phyloP scores from a whole-genome alignment of 495 filamentous ascomycete genomes.

The Annulohypoxylon stygium region DNA sequence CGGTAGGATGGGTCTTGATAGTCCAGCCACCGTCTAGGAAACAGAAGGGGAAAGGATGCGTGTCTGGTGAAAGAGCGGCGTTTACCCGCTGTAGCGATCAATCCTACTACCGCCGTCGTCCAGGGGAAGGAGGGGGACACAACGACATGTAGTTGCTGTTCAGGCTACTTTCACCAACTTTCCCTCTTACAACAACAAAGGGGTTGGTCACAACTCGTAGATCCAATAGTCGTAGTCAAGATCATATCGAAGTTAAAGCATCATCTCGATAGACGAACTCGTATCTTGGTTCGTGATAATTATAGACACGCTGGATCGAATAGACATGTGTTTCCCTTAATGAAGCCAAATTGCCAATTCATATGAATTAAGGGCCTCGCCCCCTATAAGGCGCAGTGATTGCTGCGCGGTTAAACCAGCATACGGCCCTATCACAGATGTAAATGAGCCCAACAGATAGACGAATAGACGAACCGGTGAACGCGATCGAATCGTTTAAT shows the following conservation, averaged over 20 bases:
- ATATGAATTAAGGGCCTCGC: slow-evolving; percentile 47
- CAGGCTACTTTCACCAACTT: slow-evolving; percentile 34
- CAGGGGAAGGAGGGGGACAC: slow-evolving; percentile 27
- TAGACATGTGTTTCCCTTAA: slow-evolving; percentile 40
- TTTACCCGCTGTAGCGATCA: slow-evolving; percentile 43
- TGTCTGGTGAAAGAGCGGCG: slow-evolving; percentile 25
- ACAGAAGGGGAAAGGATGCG: slow-evolving; percentile 22
- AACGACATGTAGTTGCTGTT: slow-evolving; percentile 30
- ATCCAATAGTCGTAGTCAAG: slow-evolving; percentile 23
- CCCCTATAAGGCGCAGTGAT: slow-evolving; percentile 33
- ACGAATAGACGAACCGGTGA: slow-evolving; percentile 39
- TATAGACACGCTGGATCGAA: slow-evolving; percentile 35
- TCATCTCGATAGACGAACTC: slow-evolving; percentile 22
- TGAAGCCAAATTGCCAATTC: slow-evolving; percentile 49
- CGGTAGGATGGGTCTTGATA: slow-evolving; percentile 44
- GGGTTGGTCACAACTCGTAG: not conserved
- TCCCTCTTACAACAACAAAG: slow-evolving; percentile 48
- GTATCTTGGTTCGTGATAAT: slow-evolving; percentile 24
- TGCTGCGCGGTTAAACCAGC: slow-evolving; percentile 35
- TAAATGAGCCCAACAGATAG: slow-evolving; percentile 19
- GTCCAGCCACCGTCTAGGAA: slow-evolving; percentile 43
- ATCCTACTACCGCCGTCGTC: slow-evolving; percentile 30
- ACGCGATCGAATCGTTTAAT: slow-evolving; percentile 41
- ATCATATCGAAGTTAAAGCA: slow-evolving; percentile 25
- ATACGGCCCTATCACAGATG: slow-evolving; percentile 31